Base-by-base conservation (phyloP, 2,329 filamentous ascomycete genomes). In the Cytospora piceicola region DNA sequence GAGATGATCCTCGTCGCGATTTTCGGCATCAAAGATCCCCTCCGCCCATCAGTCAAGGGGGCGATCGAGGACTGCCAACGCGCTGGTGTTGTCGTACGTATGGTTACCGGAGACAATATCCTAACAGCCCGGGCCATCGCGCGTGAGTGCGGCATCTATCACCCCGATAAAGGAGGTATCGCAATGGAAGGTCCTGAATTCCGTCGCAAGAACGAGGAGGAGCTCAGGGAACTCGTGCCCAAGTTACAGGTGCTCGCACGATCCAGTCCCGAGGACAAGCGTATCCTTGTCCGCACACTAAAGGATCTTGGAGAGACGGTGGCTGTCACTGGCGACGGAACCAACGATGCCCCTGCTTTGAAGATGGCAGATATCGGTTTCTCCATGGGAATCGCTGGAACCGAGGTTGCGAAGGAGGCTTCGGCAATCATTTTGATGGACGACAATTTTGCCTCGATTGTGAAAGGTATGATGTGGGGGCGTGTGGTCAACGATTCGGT, bases 21-120 rank as follows among this genome's bases (percentile, higher is more conserved):
- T 51, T 88, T 91, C 58, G 90, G 90, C 70, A 92, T 93, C 72
- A 89, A 92, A 73, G 90, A 93, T 75, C 90, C 90, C 39, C 84
- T 92, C 22, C 82, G 90, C 64, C 82, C 84, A 7, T 88, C 89
- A 70, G 90, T 92, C 27, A 82, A 86, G 17, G 83, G 86, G 57
- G 90, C 90, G 54, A 90, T 93, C 63, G 79, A 81, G 66, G 85
- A 86, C 72, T 91, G 89, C 68, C 85, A 88, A 70, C 82, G 81
- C 30, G 90, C 90, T 22, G 90, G 90, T 63, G 89, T 93, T 20
- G 82, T 86, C 63, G 88, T 91, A 57, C 88, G 89, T 71, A 92
- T 92, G 89, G 89, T 92, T 58, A 92, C 89, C 29, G 89, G 87
- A 70, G 86, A 89, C 76, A 90, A 90, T 69, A 77, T 90, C 68